Evolutionary conservation across 306 rosid species (phyloP), one percentile per base, ranked within the genome.

Genomic region (Senna tora): DNA sequence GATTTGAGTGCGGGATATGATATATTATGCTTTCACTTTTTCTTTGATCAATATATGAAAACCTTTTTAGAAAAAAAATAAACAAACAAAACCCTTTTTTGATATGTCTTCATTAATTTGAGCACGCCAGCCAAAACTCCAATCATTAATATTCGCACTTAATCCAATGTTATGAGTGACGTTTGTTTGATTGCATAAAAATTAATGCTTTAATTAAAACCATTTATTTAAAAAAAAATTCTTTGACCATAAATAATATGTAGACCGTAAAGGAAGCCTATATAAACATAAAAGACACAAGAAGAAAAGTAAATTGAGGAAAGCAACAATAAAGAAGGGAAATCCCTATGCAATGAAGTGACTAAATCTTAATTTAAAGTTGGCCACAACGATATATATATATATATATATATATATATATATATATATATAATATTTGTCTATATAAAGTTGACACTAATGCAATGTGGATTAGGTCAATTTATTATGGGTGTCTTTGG

Each of bases 61-160:
- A 7, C 45, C 1, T 39, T 39, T 9, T 25, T 25, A 1, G n/a
- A n/a, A n/a, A n/a, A n/a, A n/a, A n/a, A n/a, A 25, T 25, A 1
- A 25, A 25, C 3, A 25, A 25, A 25, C 30, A 25, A 25, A 39
- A 39, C 9, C 8, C 65, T 12, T 1, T 46, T 55, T 17, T 36
- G 15, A 33, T 67, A 20, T 53, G 51, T 53, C 32, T 73, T 56
- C 82, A 25, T 25, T 25, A 3, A 25, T 81, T 77, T 81, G 57
- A 65, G 75, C 80, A 77, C 73, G 82, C 70, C 55, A 77, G 60
- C 63, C 21, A 77, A 77, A 42, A 42, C n/a, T 46, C 79, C 66
- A 68, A 73, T 77, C 74, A 77, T 77, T 54, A 61, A 25, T 34
- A 55, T 63, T 55, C 45, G 55, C 62, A 73, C 32, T 50, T 59